Evolutionary conservation across 768 basidiomycete species (phyloP), one percentile per base, ranked within the genome.

Genomic region (Trametes elegans): DNA sequence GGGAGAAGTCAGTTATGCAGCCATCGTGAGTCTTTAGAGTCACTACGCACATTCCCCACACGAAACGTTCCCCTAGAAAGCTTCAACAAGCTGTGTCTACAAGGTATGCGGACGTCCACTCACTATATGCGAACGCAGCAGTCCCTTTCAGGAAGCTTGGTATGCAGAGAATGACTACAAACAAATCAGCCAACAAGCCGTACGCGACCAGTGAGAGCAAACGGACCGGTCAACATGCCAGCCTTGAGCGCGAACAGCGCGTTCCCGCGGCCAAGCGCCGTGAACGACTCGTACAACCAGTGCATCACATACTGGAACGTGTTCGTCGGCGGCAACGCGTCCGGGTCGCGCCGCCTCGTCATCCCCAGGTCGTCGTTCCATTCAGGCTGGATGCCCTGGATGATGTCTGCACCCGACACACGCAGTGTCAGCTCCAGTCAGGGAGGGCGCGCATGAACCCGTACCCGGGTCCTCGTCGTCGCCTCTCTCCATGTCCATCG

Each of bases 401-500:
- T 81, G 57, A 62, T 58, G 71, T 88, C 83, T 72, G 40, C 2
- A n/a, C 2, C 1, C n/a, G 7, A n/a, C n/a, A n/a, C n/a, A n/a
- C n/a, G n/a, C n/a, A n/a, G 8, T 9, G 41, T 47, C 6, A 44
- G 39, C 27, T 9, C 14, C 5, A 11, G 5, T 18, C 26, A 6
- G 1, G 29, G 16, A n/a, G 16, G 34, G 29, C 35, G 21, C 23
- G 3, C 6, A 11, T n/a, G 1, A 13, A 28, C 1, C 60, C 67
- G 8, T 43, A 76, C 78, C 75, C 0, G 88, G 88, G 71, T 91
- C 79, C 63, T 90, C 88, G 49, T 90, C 88, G 18, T 85, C 85
- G 6, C 76, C 73, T 21, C 32, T 39, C 10, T 77, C 76, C 28
- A 71, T 64, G 24, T 70, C 68, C 21, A 79, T 80, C 1, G 74